A percentile compares a stretch with the other conserved stretches of the same genome.
phyloP scores from a whole-genome alignment of 2,329 filamentous ascomycete species.

The Epichloe typhina region DNA sequence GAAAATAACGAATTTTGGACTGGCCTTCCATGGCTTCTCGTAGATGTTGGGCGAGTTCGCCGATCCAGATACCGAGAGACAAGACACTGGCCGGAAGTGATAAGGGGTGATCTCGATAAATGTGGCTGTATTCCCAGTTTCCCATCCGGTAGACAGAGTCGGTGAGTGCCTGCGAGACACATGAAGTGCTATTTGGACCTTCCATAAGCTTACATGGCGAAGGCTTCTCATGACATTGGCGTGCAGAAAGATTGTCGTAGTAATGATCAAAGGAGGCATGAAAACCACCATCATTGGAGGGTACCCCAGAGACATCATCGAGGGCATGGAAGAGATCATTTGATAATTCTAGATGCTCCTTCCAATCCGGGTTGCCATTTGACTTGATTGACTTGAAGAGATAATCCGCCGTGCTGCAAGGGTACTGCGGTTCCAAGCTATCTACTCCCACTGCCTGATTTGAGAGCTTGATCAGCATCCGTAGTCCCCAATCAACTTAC shows the following conservation, averaged over 20 bases:
- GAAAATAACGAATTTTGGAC: slow-evolving; percentile 40
- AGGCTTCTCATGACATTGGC: slow-evolving; percentile 62
- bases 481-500: too few relatives aligned
- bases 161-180: slow-evolving; percentile 49
- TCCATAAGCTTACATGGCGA: slow-evolving; percentile 50
- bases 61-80: slow-evolving; percentile 60
- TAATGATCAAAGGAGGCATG: slow-evolving; percentile 69
- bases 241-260: slow-evolving; percentile 69
- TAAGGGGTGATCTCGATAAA: slow-evolving; percentile 54
- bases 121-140: slow-evolving; percentile 68
- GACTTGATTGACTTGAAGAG: slow-evolving; percentile 33
- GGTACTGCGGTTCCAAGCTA: slow-evolving; percentile 61
- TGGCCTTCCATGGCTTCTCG: slow-evolving; percentile 34
- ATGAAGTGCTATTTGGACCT: slow-evolving; percentile 34
- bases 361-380: slow-evolving; percentile 39
- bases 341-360: slow-evolving; percentile 46
- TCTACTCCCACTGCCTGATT: slow-evolving; percentile 44
- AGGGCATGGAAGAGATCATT: slow-evolving; percentile 42
- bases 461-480: background rate
- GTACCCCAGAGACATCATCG: slow-evolving; percentile 56
- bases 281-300: slow-evolving; percentile 43
- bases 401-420: slow-evolving; percentile 39
- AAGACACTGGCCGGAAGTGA: slow-evolving; percentile 49
- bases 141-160: slow-evolving; percentile 63
- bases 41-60: slow-evolving; percentile 55